phyloP scores from a whole-genome alignment of 768 basidiomycete genomes.

The Suillus tomentosus region DNA sequence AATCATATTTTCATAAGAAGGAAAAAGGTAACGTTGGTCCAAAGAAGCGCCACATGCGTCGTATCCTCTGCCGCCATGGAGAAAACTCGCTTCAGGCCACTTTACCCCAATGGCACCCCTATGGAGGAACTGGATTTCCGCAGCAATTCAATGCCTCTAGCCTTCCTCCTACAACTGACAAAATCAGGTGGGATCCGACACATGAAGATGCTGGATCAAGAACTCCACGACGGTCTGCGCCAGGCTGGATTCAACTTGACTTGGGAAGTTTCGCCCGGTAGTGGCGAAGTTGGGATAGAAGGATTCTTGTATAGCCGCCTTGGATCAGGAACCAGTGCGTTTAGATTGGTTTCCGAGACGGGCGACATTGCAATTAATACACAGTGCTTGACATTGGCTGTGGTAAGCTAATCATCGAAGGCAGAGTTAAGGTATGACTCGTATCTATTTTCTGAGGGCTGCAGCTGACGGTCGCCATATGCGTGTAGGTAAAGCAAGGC shows the following conservation, averaged over 20 bases:
- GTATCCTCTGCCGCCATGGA: background rate
- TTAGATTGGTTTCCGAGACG: background rate
- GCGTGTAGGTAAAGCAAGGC: slow-evolving; percentile 31
- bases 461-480: background rate
- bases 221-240: slow-evolving; percentile 4
- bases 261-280: slow-evolving; percentile 2
- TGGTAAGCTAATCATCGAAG: background rate
- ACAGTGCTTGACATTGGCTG: slow-evolving; percentile 17
- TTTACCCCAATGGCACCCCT: background rate
- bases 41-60: background rate
- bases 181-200: background rate
- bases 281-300: background rate
- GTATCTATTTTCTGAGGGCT: background rate
- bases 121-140: background rate
- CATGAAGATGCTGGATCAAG: background rate
- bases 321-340: slow-evolving; percentile 1
- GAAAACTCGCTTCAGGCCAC: background rate
- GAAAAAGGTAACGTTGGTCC: slow-evolving; percentile 1
- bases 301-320: background rate
- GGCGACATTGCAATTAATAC: background rate
- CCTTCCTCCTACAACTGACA: background rate
- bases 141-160: background rate
- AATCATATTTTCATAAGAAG: background rate
- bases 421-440: background rate
- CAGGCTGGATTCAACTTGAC: slow-evolving; percentile 5